These are phyloP conservation scores for Noccaea caerulescens DNA, from an alignment of 345 rosid species.

Conservation along the genomic window DNA sequence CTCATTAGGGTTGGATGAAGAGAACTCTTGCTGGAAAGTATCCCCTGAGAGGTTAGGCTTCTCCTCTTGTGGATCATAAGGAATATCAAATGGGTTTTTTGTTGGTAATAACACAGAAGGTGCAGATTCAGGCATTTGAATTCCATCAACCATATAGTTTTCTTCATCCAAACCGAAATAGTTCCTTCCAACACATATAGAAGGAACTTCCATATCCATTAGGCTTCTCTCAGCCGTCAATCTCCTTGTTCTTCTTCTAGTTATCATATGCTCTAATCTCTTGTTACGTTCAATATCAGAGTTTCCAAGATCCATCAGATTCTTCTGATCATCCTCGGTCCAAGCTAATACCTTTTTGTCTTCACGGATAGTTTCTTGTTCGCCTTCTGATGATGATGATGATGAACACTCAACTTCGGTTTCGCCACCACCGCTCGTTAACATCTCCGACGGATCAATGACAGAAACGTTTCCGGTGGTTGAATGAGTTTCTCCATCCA, in stretches of 20 bases:
- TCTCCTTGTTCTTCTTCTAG: constrained; percentile 65
- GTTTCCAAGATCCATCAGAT: constrained; percentile 74
- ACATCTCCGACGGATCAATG: constrained; percentile 27
- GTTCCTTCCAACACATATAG: constrained; percentile 46
- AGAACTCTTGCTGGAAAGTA: constrained; percentile 66
- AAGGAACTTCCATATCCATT: constrained; percentile 40
- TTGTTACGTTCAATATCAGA: constrained; percentile 75
- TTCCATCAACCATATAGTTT: constrained; percentile 25
- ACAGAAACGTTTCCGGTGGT: background rate
- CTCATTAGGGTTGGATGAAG: constrained; percentile 53
- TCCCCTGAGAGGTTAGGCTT: constrained; percentile 71
- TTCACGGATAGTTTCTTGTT: constrained; percentile 46
- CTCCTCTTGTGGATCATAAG: constrained; percentile 77
- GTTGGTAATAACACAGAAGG: constrained; percentile 67
- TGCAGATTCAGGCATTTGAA: constrained; percentile 70
- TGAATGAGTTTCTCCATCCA: constrained; percentile 8
- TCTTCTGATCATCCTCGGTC: constrained; percentile 80
- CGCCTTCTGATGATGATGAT: constrained; percentile 41
- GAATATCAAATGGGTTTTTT: constrained; percentile 75
- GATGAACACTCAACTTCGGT: constrained; percentile 44
- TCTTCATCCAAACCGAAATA: constrained; percentile 42
- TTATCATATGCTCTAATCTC: constrained; percentile 72
- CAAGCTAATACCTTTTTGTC: constrained; percentile 56
- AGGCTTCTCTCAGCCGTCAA: constrained; percentile 46
- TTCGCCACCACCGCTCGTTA: constrained; percentile 37